A percentile compares a stretch with the other conserved stretches of the same genome.
Conservation (phyloP, 2,329 filamentous ascomycete genomes). For the Clonostachys rosea region DNA sequence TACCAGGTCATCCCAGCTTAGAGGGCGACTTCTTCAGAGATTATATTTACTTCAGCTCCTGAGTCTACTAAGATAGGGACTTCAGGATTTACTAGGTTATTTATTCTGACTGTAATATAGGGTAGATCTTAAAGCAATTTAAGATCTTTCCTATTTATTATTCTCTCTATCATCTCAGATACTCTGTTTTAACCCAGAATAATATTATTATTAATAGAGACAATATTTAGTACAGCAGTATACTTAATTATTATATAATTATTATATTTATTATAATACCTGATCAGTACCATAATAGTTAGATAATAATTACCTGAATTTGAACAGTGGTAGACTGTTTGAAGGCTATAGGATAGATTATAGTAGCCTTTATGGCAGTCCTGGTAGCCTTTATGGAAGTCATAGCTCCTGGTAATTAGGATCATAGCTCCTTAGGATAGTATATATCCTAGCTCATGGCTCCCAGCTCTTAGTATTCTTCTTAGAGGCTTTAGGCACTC, state of each 20-base stretch:
- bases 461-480: neutral
- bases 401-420: neutral
- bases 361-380: neutral
- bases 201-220: neutral
- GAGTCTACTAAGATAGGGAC: too few species aligned
- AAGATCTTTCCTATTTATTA: neutral
- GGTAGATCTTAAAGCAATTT: too few species aligned
- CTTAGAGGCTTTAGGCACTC: neutral
- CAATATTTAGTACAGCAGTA: neutral
- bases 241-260: neutral
- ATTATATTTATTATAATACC: neutral
- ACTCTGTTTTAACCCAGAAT: neutral
- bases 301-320: neutral
- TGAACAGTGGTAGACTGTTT: neutral
- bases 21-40: too few species aligned
- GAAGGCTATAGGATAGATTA: neutral
- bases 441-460: too few species aligned
- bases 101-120: too few species aligned
- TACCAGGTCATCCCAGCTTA: too few species aligned
- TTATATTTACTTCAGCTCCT: too few species aligned
- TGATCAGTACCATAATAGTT: too few species aligned
- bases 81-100: too few species aligned
- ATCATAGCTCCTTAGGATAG: too few species aligned
- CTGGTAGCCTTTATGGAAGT: neutral
- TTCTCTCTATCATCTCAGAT: neutral